Base-by-base conservation (phyloP, 306 rosid species). In the Cicer chorassanicum region DNA sequence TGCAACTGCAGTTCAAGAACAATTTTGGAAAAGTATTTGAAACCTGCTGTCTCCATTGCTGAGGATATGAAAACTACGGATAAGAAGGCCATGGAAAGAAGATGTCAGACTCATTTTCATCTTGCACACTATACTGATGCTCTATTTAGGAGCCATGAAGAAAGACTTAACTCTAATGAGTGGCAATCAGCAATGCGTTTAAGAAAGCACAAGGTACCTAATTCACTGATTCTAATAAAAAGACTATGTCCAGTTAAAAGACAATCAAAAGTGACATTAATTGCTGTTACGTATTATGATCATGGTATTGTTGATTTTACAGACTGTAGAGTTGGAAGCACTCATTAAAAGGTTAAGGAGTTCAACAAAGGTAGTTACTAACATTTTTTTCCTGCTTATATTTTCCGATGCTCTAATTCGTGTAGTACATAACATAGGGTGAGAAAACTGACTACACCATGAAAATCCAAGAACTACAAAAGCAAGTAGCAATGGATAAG, bases 101-200 rank as follows among this genome's bases (percentile, higher is more conserved):
- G 84, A 70, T 85, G 94, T 57, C 96, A 88, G 75, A 77, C 91
- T 48, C 89, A 83, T 72, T 93, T 93, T 86, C 96, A 91, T 77
- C 93, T 93, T 44, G 98, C 98, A 68, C 97, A 93, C 80, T 93
- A 93, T 83, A 85, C 97, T 48, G 98, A 89, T 86, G 97, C 93
- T 72, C 79, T 93, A 63, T 93, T 89, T 83, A 88, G 90, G 86
- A 91, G 90, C 85, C 88, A 87, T 15, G 97, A 93, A 83, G 98
- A 93, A 68, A 89, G 98, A 64, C 96, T 93, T 51, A 72, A 74
- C 65, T 93, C 98, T 55, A 91, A 74, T 77, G 98, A 91, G 82
- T 91, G 98, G 98, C 96, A 89, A 82, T 90, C 97, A 14, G 98
- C 96, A 73, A 86, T 89, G 88, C 96, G 85, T 63, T 75, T 93